Percentiles rank a stretch among this genome's conserved stretches.
Evolutionary conservation across 257 asterid genomes (phyloP).

Genomic region (Gentiana macrophylla): DNA sequence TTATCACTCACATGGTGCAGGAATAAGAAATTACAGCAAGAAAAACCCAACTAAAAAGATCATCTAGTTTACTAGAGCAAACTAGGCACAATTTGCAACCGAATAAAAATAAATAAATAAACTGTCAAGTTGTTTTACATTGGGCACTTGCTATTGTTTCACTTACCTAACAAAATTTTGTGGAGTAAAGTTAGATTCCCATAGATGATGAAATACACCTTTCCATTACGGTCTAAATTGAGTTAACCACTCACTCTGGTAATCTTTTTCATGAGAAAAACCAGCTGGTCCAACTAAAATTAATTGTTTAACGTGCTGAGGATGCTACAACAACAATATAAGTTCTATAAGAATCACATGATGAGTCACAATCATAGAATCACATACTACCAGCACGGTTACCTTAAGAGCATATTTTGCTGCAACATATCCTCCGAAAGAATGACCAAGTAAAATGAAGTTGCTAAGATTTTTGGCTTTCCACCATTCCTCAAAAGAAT

Average conservation of each 20-base stretch:
- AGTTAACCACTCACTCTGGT: constrained; percentile 47
- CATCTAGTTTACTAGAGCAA: too few species aligned
- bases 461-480: constrained; percentile 73
- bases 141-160: constrained; percentile 7
- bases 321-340: constrained; percentile 48
- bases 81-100: too few species aligned
- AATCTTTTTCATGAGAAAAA: constrained; percentile 62
- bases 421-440: constrained; percentile 96
- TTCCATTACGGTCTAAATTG: constrained; percentile 76
- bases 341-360: constrained; percentile 11
- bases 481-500: constrained; percentile 95
- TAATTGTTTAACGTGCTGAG: constrained; percentile 79
- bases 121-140: too few species aligned
- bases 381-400: not conserved
- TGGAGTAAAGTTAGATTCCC: constrained; percentile 98
- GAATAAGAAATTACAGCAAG: too few species aligned
- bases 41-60: too few species aligned
- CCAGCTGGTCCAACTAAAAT: constrained; percentile 97
- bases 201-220: constrained; percentile 74
- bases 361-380: not conserved
- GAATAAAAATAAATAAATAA: too few species aligned
- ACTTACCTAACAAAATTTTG: constrained; percentile 72
- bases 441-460: constrained; percentile 92
- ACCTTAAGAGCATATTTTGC: constrained; percentile 92
- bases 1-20: too few species aligned